Evolutionary conservation across 345 rosid genomes (phyloP).

Genomic region (Aquilaria malaccensis): DNA sequence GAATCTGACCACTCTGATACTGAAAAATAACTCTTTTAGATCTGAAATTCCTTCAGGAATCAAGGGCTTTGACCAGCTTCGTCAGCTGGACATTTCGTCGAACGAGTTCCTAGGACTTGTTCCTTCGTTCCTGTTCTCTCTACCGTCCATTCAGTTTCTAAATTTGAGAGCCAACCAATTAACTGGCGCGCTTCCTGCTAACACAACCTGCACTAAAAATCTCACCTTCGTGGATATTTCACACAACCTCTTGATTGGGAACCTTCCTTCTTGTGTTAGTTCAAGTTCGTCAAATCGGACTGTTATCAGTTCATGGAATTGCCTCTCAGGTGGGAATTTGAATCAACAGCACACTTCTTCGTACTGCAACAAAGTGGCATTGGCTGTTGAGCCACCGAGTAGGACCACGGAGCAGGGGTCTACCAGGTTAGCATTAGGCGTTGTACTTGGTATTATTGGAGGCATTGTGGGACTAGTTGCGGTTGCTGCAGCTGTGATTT

Average conservation of each 20-base stretch:
- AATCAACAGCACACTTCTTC: slow-evolving; percentile 54
- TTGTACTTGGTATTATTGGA: slow-evolving; percentile 51
- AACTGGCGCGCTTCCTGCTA: slow-evolving; percentile 43
- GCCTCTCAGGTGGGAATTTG: slow-evolving; percentile 44
- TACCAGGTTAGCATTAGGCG: slow-evolving; percentile 32
- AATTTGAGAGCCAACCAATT: slow-evolving; percentile 46
- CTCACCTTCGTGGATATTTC: slow-evolving; percentile 59
- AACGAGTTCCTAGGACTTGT: slow-evolving; percentile 49
- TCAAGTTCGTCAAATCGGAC: slow-evolving; percentile 42
- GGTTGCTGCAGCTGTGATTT: slow-evolving; percentile 33
- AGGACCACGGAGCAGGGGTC: slow-evolving; percentile 22
- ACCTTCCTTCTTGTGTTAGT: slow-evolving; percentile 49
- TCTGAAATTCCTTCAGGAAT: slow-evolving; percentile 48
- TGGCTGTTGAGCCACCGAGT: slow-evolving; percentile 58
- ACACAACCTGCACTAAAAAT: slow-evolving; percentile 39
- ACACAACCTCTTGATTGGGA: slow-evolving; percentile 62
- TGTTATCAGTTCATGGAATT: slow-evolving; percentile 66
- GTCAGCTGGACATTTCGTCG: slow-evolving; percentile 51
- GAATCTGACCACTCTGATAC: slow-evolving; percentile 28
- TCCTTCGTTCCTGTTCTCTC: slow-evolving; percentile 52
- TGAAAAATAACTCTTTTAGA: slow-evolving; percentile 60
- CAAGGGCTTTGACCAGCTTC: slow-evolving; percentile 37
- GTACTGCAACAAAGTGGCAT: slow-evolving; percentile 69
- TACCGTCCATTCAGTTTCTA: slow-evolving; percentile 51
- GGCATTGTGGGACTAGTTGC: slow-evolving; percentile 39